A percentile compares a stretch with the other conserved stretches of the same genome.
These are phyloP conservation scores for Brettanomyces naardenensis DNA, from an alignment of 805 yeast species.

Conservation along the genomic window DNA sequence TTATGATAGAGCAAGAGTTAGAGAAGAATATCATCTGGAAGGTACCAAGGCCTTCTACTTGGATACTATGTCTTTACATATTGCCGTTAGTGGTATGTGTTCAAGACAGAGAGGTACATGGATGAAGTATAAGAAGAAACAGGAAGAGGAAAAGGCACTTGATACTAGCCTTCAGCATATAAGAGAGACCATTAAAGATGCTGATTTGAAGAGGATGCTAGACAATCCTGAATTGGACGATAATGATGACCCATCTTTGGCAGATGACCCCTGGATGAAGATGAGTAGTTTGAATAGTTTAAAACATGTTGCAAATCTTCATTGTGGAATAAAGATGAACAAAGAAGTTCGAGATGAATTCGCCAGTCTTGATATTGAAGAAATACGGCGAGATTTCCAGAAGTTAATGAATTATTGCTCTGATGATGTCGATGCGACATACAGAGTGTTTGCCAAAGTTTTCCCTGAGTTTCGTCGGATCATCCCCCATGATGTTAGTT, in stretches of 20 bases:
- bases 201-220: slow-evolving; percentile 21
- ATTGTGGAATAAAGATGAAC: slow-evolving; percentile 61
- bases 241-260: slow-evolving; percentile 15
- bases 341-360: slow-evolving; percentile 66
- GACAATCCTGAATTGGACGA: slow-evolving; percentile 28
- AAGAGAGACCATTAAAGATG: slow-evolving; percentile 15
- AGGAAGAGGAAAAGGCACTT: slow-evolving; percentile 12
- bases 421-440: slow-evolving; percentile 71
- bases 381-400: slow-evolving; percentile 49
- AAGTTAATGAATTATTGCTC: slow-evolving; percentile 75
- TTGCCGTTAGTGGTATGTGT: slow-evolving; percentile 87
- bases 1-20: slow-evolving; percentile 80
- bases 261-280: slow-evolving; percentile 79
- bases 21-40: slow-evolving; percentile 70
- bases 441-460: slow-evolving; percentile 55
- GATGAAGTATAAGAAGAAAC: slow-evolving; percentile 47
- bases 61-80: slow-evolving; percentile 90
- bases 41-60: slow-evolving; percentile 68
- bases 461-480: slow-evolving; percentile 58
- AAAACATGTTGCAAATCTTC: slow-evolving; percentile 69
- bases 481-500: slow-evolving; percentile 91
- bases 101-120: slow-evolving; percentile 82
- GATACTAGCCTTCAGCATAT: slow-evolving; percentile 13
- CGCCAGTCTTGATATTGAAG: slow-evolving; percentile 42
- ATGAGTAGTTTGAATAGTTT: slow-evolving; percentile 73